phyloP scores from a whole-genome alignment of 768 basidiomycete species.

The Mycena floridula region DNA sequence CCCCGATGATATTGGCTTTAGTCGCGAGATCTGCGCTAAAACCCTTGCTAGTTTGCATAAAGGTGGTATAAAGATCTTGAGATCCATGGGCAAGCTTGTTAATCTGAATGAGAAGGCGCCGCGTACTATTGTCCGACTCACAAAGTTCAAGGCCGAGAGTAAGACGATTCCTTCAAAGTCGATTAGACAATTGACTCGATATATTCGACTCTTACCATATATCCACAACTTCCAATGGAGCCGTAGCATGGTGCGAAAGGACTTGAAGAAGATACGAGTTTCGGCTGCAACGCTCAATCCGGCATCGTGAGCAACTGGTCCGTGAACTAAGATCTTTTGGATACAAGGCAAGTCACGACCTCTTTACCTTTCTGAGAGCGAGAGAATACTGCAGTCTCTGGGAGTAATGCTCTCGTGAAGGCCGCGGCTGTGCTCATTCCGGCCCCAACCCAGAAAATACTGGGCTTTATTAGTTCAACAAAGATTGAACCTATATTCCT shows the following conservation, averaged over 20 bases:
- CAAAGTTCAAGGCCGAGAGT: slow-evolving; percentile 8
- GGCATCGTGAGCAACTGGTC: slow-evolving; percentile 10
- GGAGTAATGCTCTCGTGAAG: slow-evolving; percentile 41
- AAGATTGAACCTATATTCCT: neutral
- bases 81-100: slow-evolving; percentile 9
- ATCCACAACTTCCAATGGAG: slow-evolving; percentile 56
- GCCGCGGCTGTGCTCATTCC: slow-evolving; percentile 49
- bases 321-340: neutral
- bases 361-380: slow-evolving; percentile 24
- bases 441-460: slow-evolving; percentile 54
- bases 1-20: slow-evolving; percentile 56
- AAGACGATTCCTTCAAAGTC: slow-evolving; percentile 5
- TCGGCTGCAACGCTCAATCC: slow-evolving; percentile 31
- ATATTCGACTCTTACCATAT: slow-evolving; percentile 24
- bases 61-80: slow-evolving; percentile 54
- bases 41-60: slow-evolving; percentile 42
- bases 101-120: neutral
- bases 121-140: neutral
- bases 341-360: neutral
- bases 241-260: slow-evolving; percentile 51
- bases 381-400: slow-evolving; percentile 54
- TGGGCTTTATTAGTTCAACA: neutral
- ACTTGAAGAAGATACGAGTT: slow-evolving; percentile 46
- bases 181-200: neutral
- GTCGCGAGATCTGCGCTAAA: slow-evolving; percentile 42